Evolutionary conservation across 495 filamentous ascomycete species (phyloP).

Genomic region (Glarea lozoyensis): DNA sequence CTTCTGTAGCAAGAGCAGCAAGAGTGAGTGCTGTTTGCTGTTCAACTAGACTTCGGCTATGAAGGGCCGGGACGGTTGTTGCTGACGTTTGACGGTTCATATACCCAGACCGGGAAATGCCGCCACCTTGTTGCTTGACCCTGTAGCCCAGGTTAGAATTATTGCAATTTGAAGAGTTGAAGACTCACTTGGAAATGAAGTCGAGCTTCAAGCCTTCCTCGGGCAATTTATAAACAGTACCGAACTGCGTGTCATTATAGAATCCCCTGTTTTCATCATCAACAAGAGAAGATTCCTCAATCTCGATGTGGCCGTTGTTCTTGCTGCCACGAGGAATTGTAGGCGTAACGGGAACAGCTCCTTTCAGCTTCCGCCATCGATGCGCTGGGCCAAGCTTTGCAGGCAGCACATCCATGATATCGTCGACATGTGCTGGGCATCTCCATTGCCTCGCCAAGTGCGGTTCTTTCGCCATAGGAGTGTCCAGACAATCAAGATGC

Average conservation of each 20-base stretch:
- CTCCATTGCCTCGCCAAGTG: constrained; percentile 61
- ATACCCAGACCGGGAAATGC: constrained; percentile 14
- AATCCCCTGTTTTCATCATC: constrained; percentile 44
- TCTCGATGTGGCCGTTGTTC: constrained; percentile 74
- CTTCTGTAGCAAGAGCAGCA: constrained; percentile 29
- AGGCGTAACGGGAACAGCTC: constrained; percentile 32
- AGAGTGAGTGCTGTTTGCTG: constrained; percentile 49
- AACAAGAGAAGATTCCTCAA: constrained; percentile 53
- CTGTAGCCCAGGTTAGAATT: constrained; percentile 3
- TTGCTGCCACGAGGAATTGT: constrained; percentile 47
- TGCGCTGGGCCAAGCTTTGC: constrained; percentile 37
- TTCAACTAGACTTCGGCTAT: constrained; percentile 25
- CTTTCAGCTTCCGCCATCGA: constrained; percentile 44
- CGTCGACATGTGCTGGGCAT: constrained; percentile 79
- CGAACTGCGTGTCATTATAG: constrained; percentile 41
- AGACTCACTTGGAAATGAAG: constrained; percentile 52
- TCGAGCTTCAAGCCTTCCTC: constrained; percentile 70
- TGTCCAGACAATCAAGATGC: constrained; percentile 87
- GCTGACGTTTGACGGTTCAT: neutral
- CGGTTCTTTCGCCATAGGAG: constrained; percentile 72
- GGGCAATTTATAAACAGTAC: constrained; percentile 56
- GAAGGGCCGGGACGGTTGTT: neutral
- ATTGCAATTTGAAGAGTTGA: constrained; percentile 9
- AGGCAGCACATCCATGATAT: constrained; percentile 33
- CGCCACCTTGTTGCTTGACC: constrained; percentile 9